Conservation (phyloP, 2,329 filamentous ascomycete species). For the Calonectria crousiana region DNA sequence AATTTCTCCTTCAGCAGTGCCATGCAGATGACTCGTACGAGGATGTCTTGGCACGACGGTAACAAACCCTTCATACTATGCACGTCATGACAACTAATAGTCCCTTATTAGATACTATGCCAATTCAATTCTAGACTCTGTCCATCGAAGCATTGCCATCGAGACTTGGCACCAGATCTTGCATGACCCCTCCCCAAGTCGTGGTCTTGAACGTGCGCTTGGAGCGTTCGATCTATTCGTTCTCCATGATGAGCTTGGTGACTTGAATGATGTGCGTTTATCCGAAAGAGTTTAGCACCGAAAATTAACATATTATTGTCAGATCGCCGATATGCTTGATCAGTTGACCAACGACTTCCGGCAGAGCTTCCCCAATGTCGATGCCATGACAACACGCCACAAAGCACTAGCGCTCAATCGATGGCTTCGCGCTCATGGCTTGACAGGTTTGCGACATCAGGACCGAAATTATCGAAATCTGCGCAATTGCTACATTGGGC, state of each 20-base stretch:
- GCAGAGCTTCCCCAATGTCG: constrained; percentile 63
- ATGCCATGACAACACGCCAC: constrained; percentile 69
- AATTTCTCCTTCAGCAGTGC: constrained; percentile 79
- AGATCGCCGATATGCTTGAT: constrained; percentile 77
- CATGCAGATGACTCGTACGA: constrained; percentile 69
- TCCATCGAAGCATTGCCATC: constrained; percentile 85
- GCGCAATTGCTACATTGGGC: constrained; percentile 88
- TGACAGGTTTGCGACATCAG: constrained; percentile 77
- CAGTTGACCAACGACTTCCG: constrained; percentile 69
- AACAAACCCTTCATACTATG: constrained; percentile 28
- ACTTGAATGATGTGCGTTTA: constrained; percentile 75
- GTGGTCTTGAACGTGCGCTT: constrained; percentile 76
- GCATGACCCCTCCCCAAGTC: constrained; percentile 53
- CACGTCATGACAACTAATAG: neutral
- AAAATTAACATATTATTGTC: constrained; percentile 23
- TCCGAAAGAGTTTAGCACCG: neutral
- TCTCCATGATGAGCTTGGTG: constrained; percentile 77
- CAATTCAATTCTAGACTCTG: constrained; percentile 78
- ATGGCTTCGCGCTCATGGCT: constrained; percentile 76
- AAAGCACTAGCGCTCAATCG: constrained; percentile 76
- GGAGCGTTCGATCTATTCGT: constrained; percentile 93
- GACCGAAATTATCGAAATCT: constrained; percentile 80
- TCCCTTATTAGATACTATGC: constrained; percentile 75
- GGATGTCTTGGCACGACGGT: constrained; percentile 83
- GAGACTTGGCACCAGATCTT: constrained; percentile 74